Conservation (phyloP, 306 rosid genomes). For the Hippophae rhamnoides region DNA sequence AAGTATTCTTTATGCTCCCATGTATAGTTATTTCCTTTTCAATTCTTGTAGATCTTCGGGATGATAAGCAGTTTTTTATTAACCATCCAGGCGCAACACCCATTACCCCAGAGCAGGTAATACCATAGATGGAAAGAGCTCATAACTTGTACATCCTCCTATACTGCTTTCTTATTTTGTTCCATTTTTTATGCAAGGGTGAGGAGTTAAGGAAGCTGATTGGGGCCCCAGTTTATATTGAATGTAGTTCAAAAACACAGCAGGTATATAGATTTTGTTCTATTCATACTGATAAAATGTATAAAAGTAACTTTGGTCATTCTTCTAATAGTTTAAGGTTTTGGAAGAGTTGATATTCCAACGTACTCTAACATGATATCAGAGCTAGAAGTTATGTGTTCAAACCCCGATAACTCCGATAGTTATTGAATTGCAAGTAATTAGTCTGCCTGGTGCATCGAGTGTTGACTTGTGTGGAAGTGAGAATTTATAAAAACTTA, state of each 20-base stretch:
- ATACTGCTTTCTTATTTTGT: neutral
- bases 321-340: too few species aligned
- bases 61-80: constrained; percentile 67
- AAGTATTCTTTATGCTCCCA: too few species aligned
- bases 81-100: constrained; percentile 91
- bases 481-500: too few species aligned
- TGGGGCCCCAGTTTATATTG: constrained; percentile 76
- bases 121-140: constrained; percentile 9
- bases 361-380: too few species aligned
- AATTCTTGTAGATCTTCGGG: constrained; percentile 70
- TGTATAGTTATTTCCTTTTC: too few species aligned
- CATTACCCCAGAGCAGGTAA: constrained; percentile 79
- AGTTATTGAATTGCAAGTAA: too few species aligned
- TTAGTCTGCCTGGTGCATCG: too few species aligned
- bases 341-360: too few species aligned
- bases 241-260: constrained; percentile 96
- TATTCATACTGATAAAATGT: constrained; percentile 7
- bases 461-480: too few species aligned
- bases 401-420: too few species aligned
- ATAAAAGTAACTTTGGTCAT: neutral
- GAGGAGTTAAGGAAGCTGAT: constrained; percentile 81
- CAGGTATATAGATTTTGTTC: constrained; percentile 39
- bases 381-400: too few species aligned
- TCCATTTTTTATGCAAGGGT: constrained; percentile 35
- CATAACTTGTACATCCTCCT: constrained; percentile 1